These are phyloP conservation scores for Boletus calvinii DNA, from an alignment of 1,284 basidiomycete genomes.

Conservation along the genomic window DNA sequence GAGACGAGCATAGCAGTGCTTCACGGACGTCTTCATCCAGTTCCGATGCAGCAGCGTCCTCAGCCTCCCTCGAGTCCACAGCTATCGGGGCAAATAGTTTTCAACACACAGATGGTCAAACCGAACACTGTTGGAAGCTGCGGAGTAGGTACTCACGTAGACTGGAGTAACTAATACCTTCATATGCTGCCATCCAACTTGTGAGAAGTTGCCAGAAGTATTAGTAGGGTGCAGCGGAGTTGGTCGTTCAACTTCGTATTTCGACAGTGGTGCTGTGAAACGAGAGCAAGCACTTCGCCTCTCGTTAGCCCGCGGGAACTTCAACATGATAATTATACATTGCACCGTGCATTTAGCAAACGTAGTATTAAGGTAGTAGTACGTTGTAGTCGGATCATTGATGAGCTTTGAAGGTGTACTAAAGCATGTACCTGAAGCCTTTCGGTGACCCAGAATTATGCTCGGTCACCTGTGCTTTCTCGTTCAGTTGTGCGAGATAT, in stretches of 20 bases:
- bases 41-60: constrained; percentile 6
- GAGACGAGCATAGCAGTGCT: background rate
- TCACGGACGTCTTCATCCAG: constrained; percentile 1
- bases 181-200: constrained; percentile 11
- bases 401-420: constrained; percentile 5
- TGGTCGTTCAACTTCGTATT: too few relatives aligned
- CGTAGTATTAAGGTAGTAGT: background rate
- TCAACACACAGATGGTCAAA: background rate
- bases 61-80: constrained; percentile 5
- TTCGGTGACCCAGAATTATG: constrained; percentile 30
- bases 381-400: background rate
- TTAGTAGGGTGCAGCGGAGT: background rate
- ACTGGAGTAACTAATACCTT: constrained; percentile 11
- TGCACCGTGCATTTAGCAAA: background rate
- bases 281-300: background rate
- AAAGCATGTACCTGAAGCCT: constrained; percentile 50
- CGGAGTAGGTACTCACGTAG: constrained; percentile 19
- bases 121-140: background rate
- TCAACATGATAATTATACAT: too few relatives aligned
- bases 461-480: constrained; percentile 44
- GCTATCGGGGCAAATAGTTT: constrained; percentile 3
- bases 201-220: background rate
- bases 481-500: constrained; percentile 51
- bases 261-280: background rate
- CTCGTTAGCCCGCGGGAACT: background rate